Evolutionary conservation across 106 monocot species (phyloP), one percentile per base, ranked within the genome.

Genomic region (Acorus calamus): DNA sequence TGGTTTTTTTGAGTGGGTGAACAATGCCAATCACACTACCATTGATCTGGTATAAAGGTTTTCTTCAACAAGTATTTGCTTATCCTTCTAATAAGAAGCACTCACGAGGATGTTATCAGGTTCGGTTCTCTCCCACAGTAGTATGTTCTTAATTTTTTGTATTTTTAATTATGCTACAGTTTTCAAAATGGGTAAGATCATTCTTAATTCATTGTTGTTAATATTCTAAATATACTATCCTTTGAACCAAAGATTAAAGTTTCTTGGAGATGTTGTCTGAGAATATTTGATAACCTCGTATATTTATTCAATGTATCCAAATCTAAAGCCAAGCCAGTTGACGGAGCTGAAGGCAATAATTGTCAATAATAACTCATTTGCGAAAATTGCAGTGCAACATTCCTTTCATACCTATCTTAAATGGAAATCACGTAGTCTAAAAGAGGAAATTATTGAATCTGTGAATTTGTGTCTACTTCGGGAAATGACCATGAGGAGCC

Each of bases 231-330:
- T n/a, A n/a, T n/a, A n/a, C 52, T 73, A 52, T 10, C 63, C 44
- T 61, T 43, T 61, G 62, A 6, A 71, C 11, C 96, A 98, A 92
- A 85, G 81, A 52, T 57, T 98, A 71, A 92, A 98, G 79, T 98
- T 88, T 76, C 83, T 98, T 72, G 98, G 98, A 14, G 98, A 98
- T 83, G 91, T 92, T 65, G 88, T 98, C 41, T 75, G 91, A 70
- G 98, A 98, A 9, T 98, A 92, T 73, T 69, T 98, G 83, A 86
- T 98, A 63, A 88, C 87, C 0, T 92, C 98, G 9, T 98, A 92
- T 41, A 52, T 98, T n/a, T 98, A 82, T 77, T 88, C 98, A 42
- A 70, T 47, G 70, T 98, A 85, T 73, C 98, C 98, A 47, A 77
- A 83, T 44, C 66, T 98, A 12, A 98, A 88, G 62, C 98, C 98